These are phyloP conservation scores for Fusarium citri DNA, from an alignment of 2,329 filamentous ascomycete genomes.

Conservation along the genomic window DNA sequence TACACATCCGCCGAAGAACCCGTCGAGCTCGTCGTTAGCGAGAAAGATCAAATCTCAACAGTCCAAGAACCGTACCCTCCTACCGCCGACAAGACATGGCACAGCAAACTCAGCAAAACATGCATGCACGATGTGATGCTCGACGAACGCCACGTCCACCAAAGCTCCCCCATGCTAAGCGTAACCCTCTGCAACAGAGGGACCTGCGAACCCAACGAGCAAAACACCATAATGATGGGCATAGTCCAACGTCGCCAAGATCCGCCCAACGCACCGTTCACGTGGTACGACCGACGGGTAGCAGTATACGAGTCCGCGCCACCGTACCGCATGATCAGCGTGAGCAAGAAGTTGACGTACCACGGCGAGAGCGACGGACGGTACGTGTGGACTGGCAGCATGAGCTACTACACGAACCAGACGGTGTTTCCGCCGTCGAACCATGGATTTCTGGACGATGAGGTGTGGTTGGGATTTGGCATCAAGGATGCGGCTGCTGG, in stretches of 20 bases:
- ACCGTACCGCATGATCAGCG: constrained; percentile 40
- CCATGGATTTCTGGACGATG: constrained; percentile 38
- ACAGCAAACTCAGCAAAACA: constrained; percentile 10
- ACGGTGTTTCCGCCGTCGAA: constrained; percentile 22
- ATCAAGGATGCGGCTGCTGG: constrained; percentile 37
- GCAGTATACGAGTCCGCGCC: constrained; percentile 31
- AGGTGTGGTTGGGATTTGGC: constrained; percentile 41
- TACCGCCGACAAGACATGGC: constrained; percentile 22
- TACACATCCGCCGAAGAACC: constrained; percentile 14
- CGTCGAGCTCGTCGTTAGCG: constrained; percentile 13
- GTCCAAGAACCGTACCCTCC: constrained; percentile 36
- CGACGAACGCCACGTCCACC: constrained; percentile 31
- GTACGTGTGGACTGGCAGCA: constrained; percentile 39
- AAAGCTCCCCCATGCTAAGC: constrained; percentile 40
- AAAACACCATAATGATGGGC: constrained; percentile 39
- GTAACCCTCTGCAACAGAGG: constrained; percentile 39
- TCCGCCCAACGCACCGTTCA: constrained; percentile 3
- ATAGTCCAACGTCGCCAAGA: constrained; percentile 39
- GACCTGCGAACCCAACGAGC: constrained; percentile 22
- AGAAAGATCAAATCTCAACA: constrained; percentile 14
- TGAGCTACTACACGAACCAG: constrained; percentile 34
- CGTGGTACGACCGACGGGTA: constrained; percentile 39
- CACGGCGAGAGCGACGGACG: constrained; percentile 34
- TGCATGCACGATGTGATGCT: constrained; percentile 39
- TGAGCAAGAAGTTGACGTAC: constrained; percentile 40